Percentiles rank a stretch among this genome's conserved stretches.
Evolutionary conservation across 371 early-diverging fungal species (phyloP).

Genomic region (Syncephalastrum racemosum): DNA sequence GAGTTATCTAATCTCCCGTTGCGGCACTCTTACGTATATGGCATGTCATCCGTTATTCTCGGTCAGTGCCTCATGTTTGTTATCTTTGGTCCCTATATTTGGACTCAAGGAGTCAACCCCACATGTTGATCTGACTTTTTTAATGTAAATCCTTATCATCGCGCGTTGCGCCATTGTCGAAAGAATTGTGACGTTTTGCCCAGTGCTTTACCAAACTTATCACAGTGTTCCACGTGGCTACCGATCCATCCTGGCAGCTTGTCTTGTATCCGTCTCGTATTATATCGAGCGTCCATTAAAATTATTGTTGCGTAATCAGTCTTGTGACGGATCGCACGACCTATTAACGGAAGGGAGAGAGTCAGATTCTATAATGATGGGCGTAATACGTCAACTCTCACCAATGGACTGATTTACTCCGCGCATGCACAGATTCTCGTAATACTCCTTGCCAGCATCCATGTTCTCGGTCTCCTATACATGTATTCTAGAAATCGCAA

Average conservation of each 20-base stretch:
- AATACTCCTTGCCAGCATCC: conserved; percentile 70
- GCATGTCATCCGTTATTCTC: conserved; percentile 38
- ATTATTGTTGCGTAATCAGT: conserved; percentile 82
- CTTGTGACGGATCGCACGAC: conserved; percentile 89
- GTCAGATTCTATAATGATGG: not conserved
- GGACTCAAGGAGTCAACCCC: conserved; percentile 43
- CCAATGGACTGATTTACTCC: conserved; percentile 97
- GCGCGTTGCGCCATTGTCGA: conserved; percentile 8
- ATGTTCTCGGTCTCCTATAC: not conserved
- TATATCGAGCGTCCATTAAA: conserved; percentile 71
- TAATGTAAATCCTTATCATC: too few relatives aligned
- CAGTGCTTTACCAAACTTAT: conserved; percentile 54
- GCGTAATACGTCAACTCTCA: conserved; percentile 12
- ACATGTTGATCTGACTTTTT: conserved; percentile 7
- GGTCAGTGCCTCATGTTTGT: conserved; percentile 54
- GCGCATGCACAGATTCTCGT: conserved; percentile 93
- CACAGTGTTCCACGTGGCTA: conserved; percentile 45
- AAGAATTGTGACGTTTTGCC: conserved; percentile 53
- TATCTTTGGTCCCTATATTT: conserved; percentile 52
- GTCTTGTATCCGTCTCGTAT: conserved; percentile 44
- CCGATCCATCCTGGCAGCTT: conserved; percentile 73
- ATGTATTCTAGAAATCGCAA: too few relatives aligned
- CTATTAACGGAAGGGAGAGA: conserved; percentile 26
- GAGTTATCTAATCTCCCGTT: conserved; percentile 46
- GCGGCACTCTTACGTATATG: conserved; percentile 46